Evolutionary conservation across 2,329 filamentous ascomycete genomes (phyloP), one percentile per base, ranked within the genome.

Genomic region (Xylaria sp.): DNA sequence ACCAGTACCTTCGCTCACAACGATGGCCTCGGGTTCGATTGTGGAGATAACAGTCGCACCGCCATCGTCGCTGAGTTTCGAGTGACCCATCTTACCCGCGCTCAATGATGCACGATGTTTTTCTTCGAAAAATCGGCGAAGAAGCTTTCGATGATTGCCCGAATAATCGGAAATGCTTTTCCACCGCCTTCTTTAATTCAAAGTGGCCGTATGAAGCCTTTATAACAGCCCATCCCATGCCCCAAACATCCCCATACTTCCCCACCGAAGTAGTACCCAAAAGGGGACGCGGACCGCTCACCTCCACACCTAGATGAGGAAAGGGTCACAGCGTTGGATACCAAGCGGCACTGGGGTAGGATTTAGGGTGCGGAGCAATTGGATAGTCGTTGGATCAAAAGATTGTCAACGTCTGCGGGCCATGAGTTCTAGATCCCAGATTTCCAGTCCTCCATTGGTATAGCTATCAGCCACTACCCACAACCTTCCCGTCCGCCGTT

Each of bases 1-100:
- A 36, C 75, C 77, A 6, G 72, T 66, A n/a, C 75, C 74, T 56
- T 74, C 76, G 33, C 65, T 70, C n/a, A 77, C 77, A 26, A 71
- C 66, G 2, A 66, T 66, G 5, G 63, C 59, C 17, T 76, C 71
- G 5, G 63, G 64, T 17, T 74, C 71, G 15, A 74, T 69, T 26
- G 70, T 67, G 46, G 71, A 67, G 40, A 66, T 61, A 6, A 68
- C 48, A 11, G 64, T 69, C 42, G 62, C 63, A 3, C 72, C 67
- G 59, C 26, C 33, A 69, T 65, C 67, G 65, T 71, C 15, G 11
- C 17, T 42, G 15, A 26, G 17, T 31, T 64, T 68, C 20, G 42
- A 28, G 17, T 67, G 62, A 26, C 15, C 53, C 59, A 69, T 73
- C 38, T 57, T 65, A 65, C 33, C 44, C 26, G 48, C 28, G 44